These are phyloP conservation scores for Ascochyta clinopodiicola DNA, from an alignment of 2,329 filamentous ascomycete species.

Conservation along the genomic window DNA sequence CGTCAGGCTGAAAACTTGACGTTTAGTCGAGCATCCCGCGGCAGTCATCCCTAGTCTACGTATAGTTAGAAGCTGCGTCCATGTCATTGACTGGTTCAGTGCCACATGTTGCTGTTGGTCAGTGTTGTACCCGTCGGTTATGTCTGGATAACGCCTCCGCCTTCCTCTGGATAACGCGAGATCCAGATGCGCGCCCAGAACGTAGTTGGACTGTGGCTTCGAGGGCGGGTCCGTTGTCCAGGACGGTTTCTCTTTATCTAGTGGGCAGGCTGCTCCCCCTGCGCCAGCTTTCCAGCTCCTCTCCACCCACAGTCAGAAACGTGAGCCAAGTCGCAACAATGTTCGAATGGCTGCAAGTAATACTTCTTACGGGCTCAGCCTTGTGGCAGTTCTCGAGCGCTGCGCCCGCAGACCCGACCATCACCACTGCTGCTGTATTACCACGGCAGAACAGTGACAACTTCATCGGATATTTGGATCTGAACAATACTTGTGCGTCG, in stretches of 20 bases:
- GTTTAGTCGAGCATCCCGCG: not conserved
- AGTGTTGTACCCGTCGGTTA: constrained; percentile 6
- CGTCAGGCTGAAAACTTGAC: not conserved
- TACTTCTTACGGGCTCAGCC: constrained; percentile 21
- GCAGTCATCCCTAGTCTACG: constrained; percentile 4
- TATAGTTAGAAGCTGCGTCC: constrained; percentile 5
- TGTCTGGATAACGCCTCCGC: constrained; percentile 14
- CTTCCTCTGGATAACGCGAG: constrained; percentile 14
- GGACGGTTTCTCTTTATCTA: constrained; percentile 8
- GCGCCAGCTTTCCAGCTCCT: not conserved
- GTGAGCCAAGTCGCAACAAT: constrained; percentile 17
- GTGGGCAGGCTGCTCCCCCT: not conserved
- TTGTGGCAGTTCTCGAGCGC: constrained; percentile 24
- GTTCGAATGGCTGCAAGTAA: constrained; percentile 20
- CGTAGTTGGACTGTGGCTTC: constrained; percentile 18
- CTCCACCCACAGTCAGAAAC: not conserved
- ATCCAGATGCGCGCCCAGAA: constrained; percentile 5
- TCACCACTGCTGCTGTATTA: constrained; percentile 36
- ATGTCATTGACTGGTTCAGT: not conserved
- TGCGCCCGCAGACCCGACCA: constrained; percentile 36
- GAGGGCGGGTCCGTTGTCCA: constrained; percentile 4
- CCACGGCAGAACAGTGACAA: constrained; percentile 32
- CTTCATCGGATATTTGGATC: constrained; percentile 37
- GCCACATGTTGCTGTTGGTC: constrained; percentile 6
- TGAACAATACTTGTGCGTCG: constrained; percentile 29